Base-by-base conservation (phyloP, 2,329 filamentous ascomycete genomes). In the Trematosphaeria pertusa region DNA sequence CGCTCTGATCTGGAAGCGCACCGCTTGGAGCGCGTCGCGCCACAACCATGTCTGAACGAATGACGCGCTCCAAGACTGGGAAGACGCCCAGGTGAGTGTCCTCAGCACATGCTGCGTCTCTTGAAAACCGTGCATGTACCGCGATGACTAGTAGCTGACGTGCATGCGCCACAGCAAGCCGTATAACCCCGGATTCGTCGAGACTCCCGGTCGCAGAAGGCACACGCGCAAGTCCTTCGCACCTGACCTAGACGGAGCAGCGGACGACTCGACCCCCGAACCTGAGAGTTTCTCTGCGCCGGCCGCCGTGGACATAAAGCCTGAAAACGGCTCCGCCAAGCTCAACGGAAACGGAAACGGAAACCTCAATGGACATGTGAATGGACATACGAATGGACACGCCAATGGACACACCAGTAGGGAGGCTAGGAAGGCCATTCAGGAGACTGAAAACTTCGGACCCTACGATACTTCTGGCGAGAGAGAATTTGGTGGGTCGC, bases 401-500 rank as follows among this genome's bases (percentile, higher is more conserved):
- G 33, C 58, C 1, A 60, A 64, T 33, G 58, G 58, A 37, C 30
- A 56, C 40, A 34, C 38, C 1, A 61, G 62, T 40, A 61, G 57
- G 5, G 21, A 48, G 14, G 46, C 65, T 8, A 73, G 73, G 20
- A 59, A 61, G 33, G 36, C 60, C n/a, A 62, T 72, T 56, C 67
- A 73, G n/a, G 70, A 74, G 43, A 65, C 50, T 32, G 45, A 64
- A 50, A 64, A 67, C 41, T 62, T 61, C 43, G 52, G 59, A 17
- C 43, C 59, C 41, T 67, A 75, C 38, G 75, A 79, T 54, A 56
- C 65, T 43, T 78, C 77, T 43, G 80, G 79, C 36, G 73, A 83
- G 53, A 81, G 81, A 56, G 95, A 99, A 70, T 99, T 97, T 68
- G 93, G 93, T 54, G 94, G 94, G 48, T 86, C 89, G 3, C 69